phyloP scores from a whole-genome alignment of 2,329 filamentous ascomycete species.

The Alternaria sp. region DNA sequence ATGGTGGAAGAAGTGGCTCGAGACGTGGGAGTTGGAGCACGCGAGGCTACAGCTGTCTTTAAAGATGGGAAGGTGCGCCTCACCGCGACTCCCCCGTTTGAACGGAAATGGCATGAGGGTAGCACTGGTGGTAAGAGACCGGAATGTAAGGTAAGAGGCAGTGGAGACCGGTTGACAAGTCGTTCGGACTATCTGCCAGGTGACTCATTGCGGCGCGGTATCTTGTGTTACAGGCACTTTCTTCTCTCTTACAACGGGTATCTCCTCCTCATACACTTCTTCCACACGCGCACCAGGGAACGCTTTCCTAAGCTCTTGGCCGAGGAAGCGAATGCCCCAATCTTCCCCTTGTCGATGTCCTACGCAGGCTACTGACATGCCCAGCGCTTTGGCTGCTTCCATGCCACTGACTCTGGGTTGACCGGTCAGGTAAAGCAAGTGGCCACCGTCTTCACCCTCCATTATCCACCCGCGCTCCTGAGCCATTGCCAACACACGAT shows the following conservation, averaged over 20 bases:
- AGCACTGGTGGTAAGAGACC: not conserved
- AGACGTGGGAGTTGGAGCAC: not conserved
- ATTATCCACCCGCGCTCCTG: conserved; percentile 32
- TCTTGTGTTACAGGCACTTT: not conserved
- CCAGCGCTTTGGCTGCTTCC: conserved; percentile 37
- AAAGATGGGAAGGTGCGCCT: not conserved
- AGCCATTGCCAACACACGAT: conserved; percentile 41
- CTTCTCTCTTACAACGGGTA: conserved; percentile 6
- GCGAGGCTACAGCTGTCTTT: not conserved
- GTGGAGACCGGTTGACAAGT: no score
- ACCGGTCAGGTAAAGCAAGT: conserved; percentile 50
- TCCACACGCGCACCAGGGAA: conserved; percentile 42
- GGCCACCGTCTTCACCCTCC: conserved; percentile 26
- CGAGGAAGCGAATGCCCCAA: conserved; percentile 50
- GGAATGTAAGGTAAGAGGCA: not conserved
- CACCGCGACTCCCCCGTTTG: not conserved
- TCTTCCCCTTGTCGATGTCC: conserved; percentile 49
- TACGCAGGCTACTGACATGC: conserved; percentile 48
- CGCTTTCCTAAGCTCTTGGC: conserved; percentile 28
- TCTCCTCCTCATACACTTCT: conserved; percentile 48
- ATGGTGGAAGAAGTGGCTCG: not conserved
- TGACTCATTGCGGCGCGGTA: not conserved
- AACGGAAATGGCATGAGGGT: not conserved
- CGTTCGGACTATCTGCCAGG: not conserved
- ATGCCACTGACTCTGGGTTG: conserved; percentile 44